These are phyloP conservation scores for Boletellus deceptivus DNA, from an alignment of 1,284 basidiomycete genomes.

Conservation along the genomic window DNA sequence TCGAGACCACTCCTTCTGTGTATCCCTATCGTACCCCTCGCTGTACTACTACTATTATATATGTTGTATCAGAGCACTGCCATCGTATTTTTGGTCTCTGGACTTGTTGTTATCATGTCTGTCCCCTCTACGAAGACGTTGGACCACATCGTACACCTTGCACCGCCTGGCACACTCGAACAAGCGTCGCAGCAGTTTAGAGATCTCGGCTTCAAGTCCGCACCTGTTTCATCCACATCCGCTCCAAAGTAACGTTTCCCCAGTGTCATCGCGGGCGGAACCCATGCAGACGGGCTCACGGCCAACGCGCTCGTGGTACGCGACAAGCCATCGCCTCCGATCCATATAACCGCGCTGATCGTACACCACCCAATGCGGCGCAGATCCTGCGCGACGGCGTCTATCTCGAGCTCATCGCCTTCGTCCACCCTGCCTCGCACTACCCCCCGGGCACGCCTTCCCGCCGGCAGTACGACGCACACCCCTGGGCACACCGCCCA, in stretches of 20 bases:
- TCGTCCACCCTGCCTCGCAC: constrained; percentile 49
- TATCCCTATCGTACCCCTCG: neutral
- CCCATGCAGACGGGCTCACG: constrained; percentile 59
- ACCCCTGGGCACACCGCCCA: constrained; percentile 51
- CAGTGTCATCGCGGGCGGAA: constrained; percentile 63
- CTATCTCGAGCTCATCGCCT: constrained; percentile 69
- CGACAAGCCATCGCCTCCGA: too few relatives aligned
- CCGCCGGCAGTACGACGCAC: constrained; percentile 40
- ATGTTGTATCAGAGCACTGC: neutral
- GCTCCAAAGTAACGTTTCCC: neutral
- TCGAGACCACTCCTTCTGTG: neutral
- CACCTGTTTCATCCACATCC: neutral
- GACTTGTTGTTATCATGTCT: neutral
- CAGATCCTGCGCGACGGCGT: constrained; percentile 58
- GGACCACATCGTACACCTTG: constrained; percentile 70
- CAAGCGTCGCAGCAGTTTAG: constrained; percentile 51
- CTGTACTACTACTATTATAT: too few relatives aligned
- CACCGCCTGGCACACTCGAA: constrained; percentile 55
- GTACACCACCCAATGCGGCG: too few relatives aligned
- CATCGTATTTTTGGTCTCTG: too few relatives aligned
- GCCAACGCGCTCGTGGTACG: constrained; percentile 61
- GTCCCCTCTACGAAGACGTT: constrained; percentile 46
- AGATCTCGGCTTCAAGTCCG: constrained; percentile 65
- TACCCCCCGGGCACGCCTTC: constrained; percentile 50
- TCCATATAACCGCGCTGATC: too few relatives aligned